phyloP scores from a whole-genome alignment of 345 rosid genomes.

The Sonneratia caseolaris region DNA sequence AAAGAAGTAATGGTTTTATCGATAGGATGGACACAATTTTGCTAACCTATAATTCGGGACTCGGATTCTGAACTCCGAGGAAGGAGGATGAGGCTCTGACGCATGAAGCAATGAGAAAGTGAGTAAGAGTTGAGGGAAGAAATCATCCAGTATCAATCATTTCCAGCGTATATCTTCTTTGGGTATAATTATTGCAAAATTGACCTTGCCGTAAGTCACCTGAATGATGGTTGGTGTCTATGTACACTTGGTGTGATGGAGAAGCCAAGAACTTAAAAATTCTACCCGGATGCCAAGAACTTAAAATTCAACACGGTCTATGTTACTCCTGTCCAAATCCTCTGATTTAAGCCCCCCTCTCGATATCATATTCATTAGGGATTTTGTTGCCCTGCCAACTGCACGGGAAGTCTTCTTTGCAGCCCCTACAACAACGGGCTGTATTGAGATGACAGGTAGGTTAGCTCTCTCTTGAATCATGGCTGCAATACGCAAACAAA shows the following conservation, averaged over 20 bases:
- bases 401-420: slow-evolving; percentile 72
- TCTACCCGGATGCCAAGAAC: slow-evolving; percentile 11
- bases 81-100: not conserved
- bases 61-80: no score
- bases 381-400: slow-evolving; percentile 70
- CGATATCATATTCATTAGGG: slow-evolving; percentile 54
- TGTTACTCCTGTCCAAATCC: slow-evolving; percentile 20
- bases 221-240: not conserved
- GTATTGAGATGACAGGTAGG: slow-evolving; percentile 65
- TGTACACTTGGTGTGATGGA: slow-evolving; percentile 6
- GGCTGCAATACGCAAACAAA: slow-evolving; percentile 35
- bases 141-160: not conserved
- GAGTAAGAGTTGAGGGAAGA: not conserved
- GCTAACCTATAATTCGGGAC: no score
- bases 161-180: not conserved
- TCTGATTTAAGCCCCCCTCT: slow-evolving; percentile 33
- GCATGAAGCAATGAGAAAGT: not conserved
- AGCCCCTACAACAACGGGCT: slow-evolving; percentile 70
- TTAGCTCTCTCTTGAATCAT: slow-evolving; percentile 86
- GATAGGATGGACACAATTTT: no score
- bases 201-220: not conserved
- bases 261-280: not conserved
- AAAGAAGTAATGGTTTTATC: no score
- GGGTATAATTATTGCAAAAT: not conserved
- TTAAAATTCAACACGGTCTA: slow-evolving; percentile 21